Conservation (phyloP, 106 monocot species). For the Phalaenopsis equestris region DNA sequence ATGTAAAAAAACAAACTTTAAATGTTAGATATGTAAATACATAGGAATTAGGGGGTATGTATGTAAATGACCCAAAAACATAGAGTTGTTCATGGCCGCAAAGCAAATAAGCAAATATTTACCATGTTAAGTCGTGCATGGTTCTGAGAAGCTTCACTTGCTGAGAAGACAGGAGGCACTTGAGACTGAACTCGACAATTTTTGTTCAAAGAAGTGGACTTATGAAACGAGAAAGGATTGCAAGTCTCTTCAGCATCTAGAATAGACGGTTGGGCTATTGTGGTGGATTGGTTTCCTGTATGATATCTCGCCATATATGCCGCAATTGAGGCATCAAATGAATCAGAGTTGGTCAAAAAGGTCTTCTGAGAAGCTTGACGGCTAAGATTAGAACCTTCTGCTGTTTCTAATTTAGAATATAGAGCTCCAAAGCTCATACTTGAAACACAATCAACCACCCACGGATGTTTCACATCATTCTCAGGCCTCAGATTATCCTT, state of each 20-base stretch:
- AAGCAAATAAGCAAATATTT: not conserved
- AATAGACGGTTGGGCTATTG: slow-evolving; percentile 33
- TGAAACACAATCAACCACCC: slow-evolving; percentile 40
- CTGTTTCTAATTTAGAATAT: slow-evolving; percentile 27
- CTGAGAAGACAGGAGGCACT: not conserved
- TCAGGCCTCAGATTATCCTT: slow-evolving; percentile 23
- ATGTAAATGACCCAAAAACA: too few relatives aligned
- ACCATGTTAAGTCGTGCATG: not conserved
- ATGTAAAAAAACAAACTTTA: too few relatives aligned
- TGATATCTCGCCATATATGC: slow-evolving; percentile 25
- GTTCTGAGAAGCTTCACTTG: not conserved
- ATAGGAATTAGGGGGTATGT: too few relatives aligned
- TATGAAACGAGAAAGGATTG: slow-evolving; percentile 48
- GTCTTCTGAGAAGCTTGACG: slow-evolving; percentile 14
- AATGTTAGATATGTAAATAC: too few relatives aligned
- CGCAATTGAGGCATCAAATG: slow-evolving; percentile 72
- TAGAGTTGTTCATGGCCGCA: too few relatives aligned
- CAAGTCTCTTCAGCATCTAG: slow-evolving; percentile 64
- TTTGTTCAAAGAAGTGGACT: slow-evolving; percentile 11
- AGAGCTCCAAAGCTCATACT: slow-evolving; percentile 65
- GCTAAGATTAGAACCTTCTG: slow-evolving; percentile 14
- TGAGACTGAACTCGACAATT: slow-evolving; percentile 2
- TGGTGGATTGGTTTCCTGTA: slow-evolving; percentile 10
- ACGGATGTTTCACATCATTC: slow-evolving; percentile 18
- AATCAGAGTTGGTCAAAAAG: slow-evolving; percentile 34